Conservation (phyloP, 2,329 filamentous ascomycete genomes). For the Catunica adiposa region DNA sequence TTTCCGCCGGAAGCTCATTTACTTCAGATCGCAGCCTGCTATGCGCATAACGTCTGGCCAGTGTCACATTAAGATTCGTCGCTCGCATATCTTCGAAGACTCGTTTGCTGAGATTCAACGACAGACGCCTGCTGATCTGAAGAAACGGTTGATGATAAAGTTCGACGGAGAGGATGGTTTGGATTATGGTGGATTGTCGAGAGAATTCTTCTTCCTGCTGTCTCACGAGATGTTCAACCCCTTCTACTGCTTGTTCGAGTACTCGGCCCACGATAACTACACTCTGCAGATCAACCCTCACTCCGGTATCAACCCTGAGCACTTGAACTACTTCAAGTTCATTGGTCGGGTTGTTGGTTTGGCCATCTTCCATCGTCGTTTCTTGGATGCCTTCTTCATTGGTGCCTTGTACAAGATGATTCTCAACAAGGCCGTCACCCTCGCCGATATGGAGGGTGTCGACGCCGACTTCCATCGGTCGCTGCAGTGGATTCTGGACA, state of each 20-base stretch:
- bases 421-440: conserved; percentile 73
- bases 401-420: conserved; percentile 99
- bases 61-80: conserved; percentile 92
- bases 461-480: conserved; percentile 96
- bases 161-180: conserved; percentile 97
- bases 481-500: conserved; percentile 93
- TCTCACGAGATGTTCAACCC: conserved; percentile 99
- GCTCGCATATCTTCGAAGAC: conserved; percentile 96
- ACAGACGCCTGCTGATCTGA: conserved; percentile 85
- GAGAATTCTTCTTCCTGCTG: conserved; percentile 98
- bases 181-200: conserved; percentile 91
- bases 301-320: conserved; percentile 96
- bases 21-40: conserved; percentile 95
- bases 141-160: conserved; percentile 99
- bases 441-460: conserved; percentile 97
- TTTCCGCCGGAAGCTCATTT: conserved; percentile 93
- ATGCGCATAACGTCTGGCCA: conserved; percentile 90
- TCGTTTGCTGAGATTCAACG: conserved; percentile 97
- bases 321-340: conserved; percentile 99
- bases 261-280: conserved; percentile 99
- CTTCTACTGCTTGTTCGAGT: conserved; percentile 98
- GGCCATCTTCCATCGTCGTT: conserved; percentile 94
- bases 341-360: conserved; percentile 93
- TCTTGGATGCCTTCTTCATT: conserved; percentile 98
- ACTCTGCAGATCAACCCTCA: conserved; percentile 99